Evolutionary conservation across 106 monocot species (phyloP), one percentile per base, ranked within the genome.

Genomic region (Iris macrosiphon): DNA sequence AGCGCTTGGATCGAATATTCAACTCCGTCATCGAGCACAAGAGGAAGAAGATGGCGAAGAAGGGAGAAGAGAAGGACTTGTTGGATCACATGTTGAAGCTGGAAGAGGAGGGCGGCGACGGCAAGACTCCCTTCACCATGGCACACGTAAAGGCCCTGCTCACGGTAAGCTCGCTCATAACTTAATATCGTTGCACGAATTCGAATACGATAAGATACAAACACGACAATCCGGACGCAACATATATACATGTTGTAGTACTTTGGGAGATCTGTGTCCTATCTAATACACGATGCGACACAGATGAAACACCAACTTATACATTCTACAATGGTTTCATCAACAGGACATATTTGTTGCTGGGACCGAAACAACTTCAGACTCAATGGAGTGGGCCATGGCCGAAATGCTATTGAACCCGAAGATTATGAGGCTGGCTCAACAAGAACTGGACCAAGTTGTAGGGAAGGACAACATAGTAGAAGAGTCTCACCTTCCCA

Each of bases 101-200:
- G 57, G 68, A 69, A 33, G 57, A 42, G 44, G 64, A 68, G 25
- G 65, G 67, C 0, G 63, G 53, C 4, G 75, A 60, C 26, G 31
- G 37, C 18, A 70, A 79, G n/a, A 26, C 30, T 0, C 47, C 73
- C 1, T 79, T 92, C 39, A 82, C 85, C 14, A 69, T 65, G 53
- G 57, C 18, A 6, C 60, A 82, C 40, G 52, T 76, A 44, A 92
- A 85, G 51, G 85, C 79, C 11, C 18, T 92, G 7, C 62, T 92
- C 12, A 68, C 81, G 91, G 90, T 85, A 70, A 24, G 42, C 6
- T 39, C 3, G 4, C 49, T 49, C 1, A 6, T 49, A 9, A 17
- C 22, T 49, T 0, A 25, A n/a, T 1, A 17, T 49, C 2, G 26
- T 8, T n/a, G n/a, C n/a, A n/a, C n/a, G n/a, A n/a, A n/a, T 35